Evolutionary conservation across 2,329 filamentous ascomycete species (phyloP).

Genomic region (Rhynchosporium graminicola): DNA sequence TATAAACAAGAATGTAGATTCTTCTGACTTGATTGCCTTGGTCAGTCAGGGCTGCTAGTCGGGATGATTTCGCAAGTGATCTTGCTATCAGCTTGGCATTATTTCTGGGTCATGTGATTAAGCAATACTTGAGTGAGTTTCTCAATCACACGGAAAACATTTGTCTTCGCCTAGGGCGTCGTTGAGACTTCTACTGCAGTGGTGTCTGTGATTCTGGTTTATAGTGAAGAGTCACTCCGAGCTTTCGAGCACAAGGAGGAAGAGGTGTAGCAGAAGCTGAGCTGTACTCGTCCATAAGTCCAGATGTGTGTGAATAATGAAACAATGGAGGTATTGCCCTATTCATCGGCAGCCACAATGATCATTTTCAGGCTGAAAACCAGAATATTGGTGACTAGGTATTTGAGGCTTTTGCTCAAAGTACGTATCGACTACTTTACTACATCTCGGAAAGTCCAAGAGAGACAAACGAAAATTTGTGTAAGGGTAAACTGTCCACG

Average conservation of each 20-base stretch:
- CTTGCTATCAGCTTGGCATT: neutral
- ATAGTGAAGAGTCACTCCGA: neutral
- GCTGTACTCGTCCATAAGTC: neutral
- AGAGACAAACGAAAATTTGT: neutral
- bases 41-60: neutral
- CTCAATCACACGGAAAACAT: neutral
- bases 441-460: no score
- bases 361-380: neutral
- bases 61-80: neutral
- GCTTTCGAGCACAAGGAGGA: neutral
- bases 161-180: neutral
- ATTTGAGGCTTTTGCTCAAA: no score
- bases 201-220: neutral
- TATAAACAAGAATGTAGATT: no score
- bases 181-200: neutral
- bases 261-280: neutral
- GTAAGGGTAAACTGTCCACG: neutral
- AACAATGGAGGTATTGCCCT: neutral
- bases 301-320: neutral
- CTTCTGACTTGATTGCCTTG: neutral
- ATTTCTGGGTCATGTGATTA: neutral
- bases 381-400: no score
- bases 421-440: no score
- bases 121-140: neutral
- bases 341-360: neutral